A percentile compares a stretch with the other conserved stretches of the same genome.
Evolutionary conservation across 2,329 filamentous ascomycete genomes (phyloP).

Genomic region (Microsporum ferrugineum): DNA sequence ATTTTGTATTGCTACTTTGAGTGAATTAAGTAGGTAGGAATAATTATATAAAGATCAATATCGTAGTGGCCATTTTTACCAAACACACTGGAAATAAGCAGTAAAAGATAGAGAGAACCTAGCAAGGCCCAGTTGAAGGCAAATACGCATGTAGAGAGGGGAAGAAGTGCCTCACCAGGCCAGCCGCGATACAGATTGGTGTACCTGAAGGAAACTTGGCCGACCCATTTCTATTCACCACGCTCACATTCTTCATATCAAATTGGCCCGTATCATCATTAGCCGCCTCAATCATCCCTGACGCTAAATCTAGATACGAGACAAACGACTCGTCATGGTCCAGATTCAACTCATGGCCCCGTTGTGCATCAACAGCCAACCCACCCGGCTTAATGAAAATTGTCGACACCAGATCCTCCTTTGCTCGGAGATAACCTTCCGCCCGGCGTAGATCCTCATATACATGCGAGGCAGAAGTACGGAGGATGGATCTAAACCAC

Average conservation of each 20-base stretch:
- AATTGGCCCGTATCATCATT: slow-evolving; percentile 23
- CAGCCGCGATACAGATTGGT: too few relatives aligned
- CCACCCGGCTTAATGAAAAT: slow-evolving; percentile 20
- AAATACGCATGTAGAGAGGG: too few relatives aligned
- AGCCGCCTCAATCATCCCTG: slow-evolving; percentile 38
- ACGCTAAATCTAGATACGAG: too few relatives aligned
- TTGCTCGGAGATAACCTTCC: slow-evolving; percentile 15
- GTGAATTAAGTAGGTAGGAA: too few relatives aligned
- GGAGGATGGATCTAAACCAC: slow-evolving; percentile 13
- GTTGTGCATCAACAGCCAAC: slow-evolving; percentile 16
- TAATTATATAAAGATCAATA: too few relatives aligned
- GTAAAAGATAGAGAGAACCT: too few relatives aligned
- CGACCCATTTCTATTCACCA: slow-evolving; percentile 20
- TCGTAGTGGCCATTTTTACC: too few relatives aligned
- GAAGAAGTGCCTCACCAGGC: too few relatives aligned
- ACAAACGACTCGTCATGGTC: slow-evolving; percentile 22
- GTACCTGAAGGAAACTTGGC: slow-evolving; percentile 16
- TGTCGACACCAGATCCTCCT: slow-evolving; percentile 17
- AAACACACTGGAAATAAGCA: too few relatives aligned
- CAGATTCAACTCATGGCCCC: slow-evolving; percentile 34
- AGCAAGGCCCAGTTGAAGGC: too few relatives aligned
- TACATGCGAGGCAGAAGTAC: background rate
- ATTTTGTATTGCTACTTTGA: too few relatives aligned
- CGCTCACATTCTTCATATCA: slow-evolving; percentile 17
- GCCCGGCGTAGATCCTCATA: too few relatives aligned